Percentiles rank a stretch among this genome's conserved stretches.
These are phyloP conservation scores for Monilinia fructicola DNA, from an alignment of 2,329 filamentous ascomycete genomes.

Conservation along the genomic window DNA sequence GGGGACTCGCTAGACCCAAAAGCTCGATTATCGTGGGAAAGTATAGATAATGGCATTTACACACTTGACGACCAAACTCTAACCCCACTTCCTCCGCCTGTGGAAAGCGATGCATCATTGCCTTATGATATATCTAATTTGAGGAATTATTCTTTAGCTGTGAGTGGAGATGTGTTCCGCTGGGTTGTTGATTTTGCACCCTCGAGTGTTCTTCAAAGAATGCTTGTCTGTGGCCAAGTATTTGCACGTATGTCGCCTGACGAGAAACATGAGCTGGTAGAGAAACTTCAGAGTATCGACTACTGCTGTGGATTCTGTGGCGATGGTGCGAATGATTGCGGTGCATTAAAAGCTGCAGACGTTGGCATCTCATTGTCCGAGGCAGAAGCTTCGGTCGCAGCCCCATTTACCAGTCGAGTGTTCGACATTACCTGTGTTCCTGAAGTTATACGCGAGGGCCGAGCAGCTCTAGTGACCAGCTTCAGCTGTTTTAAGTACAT, in stretches of 20 bases:
- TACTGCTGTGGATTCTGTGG: conserved; percentile 97
- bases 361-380: conserved; percentile 97
- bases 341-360: conserved; percentile 93
- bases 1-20: conserved; percentile 72
- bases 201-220: conserved; percentile 72
- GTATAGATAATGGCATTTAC: conserved; percentile 81
- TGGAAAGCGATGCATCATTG: conserved; percentile 74
- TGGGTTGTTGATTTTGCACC: conserved; percentile 93
- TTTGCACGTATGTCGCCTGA: conserved; percentile 99
- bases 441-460: conserved; percentile 87
- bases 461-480: conserved; percentile 93
- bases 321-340: conserved; percentile 96
- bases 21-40: conserved; percentile 82
- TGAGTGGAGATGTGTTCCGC: conserved; percentile 91
- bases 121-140: conserved; percentile 82
- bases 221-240: conserved; percentile 88
- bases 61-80: conserved; percentile 78
- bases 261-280: conserved; percentile 95
- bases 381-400: conserved; percentile 96
- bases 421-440: conserved; percentile 97
- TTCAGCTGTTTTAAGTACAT: conserved; percentile 99
- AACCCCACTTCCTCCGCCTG: conserved; percentile 67
- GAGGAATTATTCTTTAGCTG: conserved; percentile 82
- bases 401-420: conserved; percentile 90
- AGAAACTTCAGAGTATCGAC: conserved; percentile 93